Conservation (phyloP, 345 rosid genomes). For the Carallia brachiata region DNA sequence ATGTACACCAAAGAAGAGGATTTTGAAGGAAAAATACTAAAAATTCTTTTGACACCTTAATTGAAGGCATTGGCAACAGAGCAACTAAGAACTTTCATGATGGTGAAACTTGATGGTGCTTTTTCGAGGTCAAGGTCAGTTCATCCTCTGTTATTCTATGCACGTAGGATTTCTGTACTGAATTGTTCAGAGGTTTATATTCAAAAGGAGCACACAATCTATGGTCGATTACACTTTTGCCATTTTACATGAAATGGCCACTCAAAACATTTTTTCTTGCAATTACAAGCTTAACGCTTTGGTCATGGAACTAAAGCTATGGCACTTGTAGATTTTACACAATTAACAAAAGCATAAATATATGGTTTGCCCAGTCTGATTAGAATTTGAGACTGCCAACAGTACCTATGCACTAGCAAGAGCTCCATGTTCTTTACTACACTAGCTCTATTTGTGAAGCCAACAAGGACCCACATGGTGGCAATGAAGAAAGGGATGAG, state of each 20-base stretch:
- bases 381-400: too few relatives aligned
- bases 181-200: background rate
- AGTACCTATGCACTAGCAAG: too few relatives aligned
- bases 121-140: conserved; percentile 81
- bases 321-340: background rate
- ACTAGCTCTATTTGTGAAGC: too few relatives aligned
- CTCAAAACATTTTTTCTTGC: background rate
- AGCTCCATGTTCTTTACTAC: too few relatives aligned
- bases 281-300: background rate
- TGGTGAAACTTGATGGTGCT: conserved; percentile 91
- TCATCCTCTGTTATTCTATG: background rate
- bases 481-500: too few relatives aligned
- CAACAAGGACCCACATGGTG: too few relatives aligned
- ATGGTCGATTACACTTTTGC: too few relatives aligned
- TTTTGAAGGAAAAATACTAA: conserved; percentile 80
- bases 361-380: background rate
- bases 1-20: conserved; percentile 93
- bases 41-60: conserved; percentile 92
- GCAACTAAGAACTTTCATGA: conserved; percentile 69
- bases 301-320: background rate
- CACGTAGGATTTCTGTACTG: background rate
- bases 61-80: conserved; percentile 96
- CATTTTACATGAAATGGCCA: background rate
- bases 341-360: background rate
- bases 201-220: too few relatives aligned